A percentile compares a stretch with the other conserved stretches of the same genome.
Conservation (phyloP, 2,329 filamentous ascomycete species). For the Cyclaneusma minus region DNA sequence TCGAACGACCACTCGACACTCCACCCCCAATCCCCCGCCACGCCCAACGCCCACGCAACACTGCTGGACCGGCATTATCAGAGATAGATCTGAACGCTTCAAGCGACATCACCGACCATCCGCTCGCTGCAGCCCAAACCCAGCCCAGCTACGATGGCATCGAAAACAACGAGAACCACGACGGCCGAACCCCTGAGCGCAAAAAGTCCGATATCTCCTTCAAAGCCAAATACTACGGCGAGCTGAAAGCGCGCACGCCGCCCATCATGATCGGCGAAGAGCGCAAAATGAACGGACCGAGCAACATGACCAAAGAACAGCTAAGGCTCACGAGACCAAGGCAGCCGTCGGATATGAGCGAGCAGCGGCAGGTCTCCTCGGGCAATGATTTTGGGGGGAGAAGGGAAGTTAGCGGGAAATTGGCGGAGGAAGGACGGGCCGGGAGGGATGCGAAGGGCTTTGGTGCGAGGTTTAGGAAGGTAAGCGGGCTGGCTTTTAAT, state of each 20-base stretch:
- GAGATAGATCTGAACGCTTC: too few relatives aligned
- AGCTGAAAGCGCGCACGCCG: constrained; percentile 34
- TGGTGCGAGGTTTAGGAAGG: constrained; percentile 22
- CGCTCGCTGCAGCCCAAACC: constrained; percentile 7
- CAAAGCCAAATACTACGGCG: constrained; percentile 42
- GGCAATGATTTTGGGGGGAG: constrained; percentile 38
- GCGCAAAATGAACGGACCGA: too few relatives aligned
- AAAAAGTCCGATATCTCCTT: constrained; percentile 20
- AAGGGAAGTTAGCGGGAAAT: constrained; percentile 57
- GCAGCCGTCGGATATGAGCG: too few relatives aligned
- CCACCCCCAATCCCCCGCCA: too few relatives aligned
- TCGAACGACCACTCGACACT: too few relatives aligned
- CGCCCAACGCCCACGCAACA: too few relatives aligned
- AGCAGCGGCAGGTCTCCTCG: constrained; percentile 40
- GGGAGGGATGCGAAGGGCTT: constrained; percentile 8
- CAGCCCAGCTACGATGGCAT: constrained; percentile 11
- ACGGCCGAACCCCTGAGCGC: constrained; percentile 1
- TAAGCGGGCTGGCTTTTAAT: constrained; percentile 15
- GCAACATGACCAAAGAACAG: too few relatives aligned
- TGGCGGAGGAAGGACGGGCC: constrained; percentile 49
- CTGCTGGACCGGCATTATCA: too few relatives aligned
- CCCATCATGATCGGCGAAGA: constrained; percentile 32
- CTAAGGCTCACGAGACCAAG: too few relatives aligned
- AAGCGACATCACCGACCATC: constrained; percentile 28
- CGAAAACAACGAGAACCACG: constrained; percentile 1